Base-by-base conservation (phyloP, 257 asterid genomes). In the Solanum gandarillasii region DNA sequence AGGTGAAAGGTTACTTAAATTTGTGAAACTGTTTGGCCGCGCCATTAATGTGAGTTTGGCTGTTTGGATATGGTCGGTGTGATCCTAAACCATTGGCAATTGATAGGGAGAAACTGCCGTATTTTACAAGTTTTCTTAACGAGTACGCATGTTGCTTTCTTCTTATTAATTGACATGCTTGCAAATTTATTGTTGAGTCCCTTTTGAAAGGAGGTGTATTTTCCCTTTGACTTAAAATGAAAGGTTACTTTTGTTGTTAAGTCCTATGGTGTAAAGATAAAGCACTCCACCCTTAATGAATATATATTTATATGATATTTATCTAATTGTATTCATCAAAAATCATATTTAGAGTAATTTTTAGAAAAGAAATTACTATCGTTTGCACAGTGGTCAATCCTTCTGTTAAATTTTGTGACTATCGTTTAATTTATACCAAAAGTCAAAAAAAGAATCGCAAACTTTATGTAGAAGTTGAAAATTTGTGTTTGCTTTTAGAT, bases 51-150 rank as follows among this genome's bases (percentile, higher is more conserved):
- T 43, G 65, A 43, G 65, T 14, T 79, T 78, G 84, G 65, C 38
- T 79, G 65, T 79, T 41, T 25, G 10, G 27, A 79, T 79, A 79
- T 79, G 84, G 84, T 43, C 65, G 84, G 84, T 41, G 84, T 41
- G 84, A 79, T 78, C 25, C 46, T 34, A 43, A 78, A 78, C 84
- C 84, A 78, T 25, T 78, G 62, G 83, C 55, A 23, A 21, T 21
- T 75, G 55, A 62, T 32, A 78, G 13, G n/a, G 46, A 78, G 58
- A 78, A n/a, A 76, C 60, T 78, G 84, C 62, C 65, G 65, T 78
- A 25, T 41, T 25, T 78, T 41, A 41, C 36, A 46, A 41, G 34
- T 46, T 41, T 43, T 39, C 34, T 76, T 38, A n/a, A n/a, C 23
- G 60, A 38, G 8, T 13, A 78, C 41, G 84, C 84, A 14, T 78